Conservation (phyloP, 306 rosid species). For the Cucurbita pepo region DNA sequence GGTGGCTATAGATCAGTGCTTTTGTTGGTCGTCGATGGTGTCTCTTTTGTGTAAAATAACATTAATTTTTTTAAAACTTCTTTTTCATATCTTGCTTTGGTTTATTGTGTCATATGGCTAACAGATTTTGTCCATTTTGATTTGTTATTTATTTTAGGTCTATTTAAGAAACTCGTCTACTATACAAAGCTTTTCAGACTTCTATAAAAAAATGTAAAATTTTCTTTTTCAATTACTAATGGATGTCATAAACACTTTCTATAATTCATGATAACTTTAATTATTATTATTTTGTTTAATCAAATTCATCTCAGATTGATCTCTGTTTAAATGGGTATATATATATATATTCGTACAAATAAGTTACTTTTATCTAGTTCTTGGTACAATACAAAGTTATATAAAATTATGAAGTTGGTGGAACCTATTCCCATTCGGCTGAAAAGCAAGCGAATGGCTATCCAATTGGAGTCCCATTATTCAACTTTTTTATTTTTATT, state of each 20-base stretch:
- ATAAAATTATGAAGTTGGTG: background rate
- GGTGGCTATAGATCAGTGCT: background rate
- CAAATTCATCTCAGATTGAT: too few relatives aligned
- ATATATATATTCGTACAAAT: background rate
- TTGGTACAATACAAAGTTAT: background rate
- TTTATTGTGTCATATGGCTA: too few relatives aligned
- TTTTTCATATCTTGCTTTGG: background rate
- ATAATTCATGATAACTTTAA: too few relatives aligned
- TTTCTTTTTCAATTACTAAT: too few relatives aligned
- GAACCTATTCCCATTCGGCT: background rate
- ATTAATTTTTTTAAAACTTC: background rate
- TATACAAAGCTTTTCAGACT: too few relatives aligned
- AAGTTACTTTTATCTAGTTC: background rate
- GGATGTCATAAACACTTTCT: too few relatives aligned
- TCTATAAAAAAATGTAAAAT: too few relatives aligned
- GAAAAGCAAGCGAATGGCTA: background rate
- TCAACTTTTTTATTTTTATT: background rate
- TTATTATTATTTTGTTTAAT: too few relatives aligned
- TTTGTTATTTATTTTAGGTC: too few relatives aligned
- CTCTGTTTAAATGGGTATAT: too few relatives aligned
- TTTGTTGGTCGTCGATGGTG: background rate
- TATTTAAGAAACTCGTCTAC: too few relatives aligned
- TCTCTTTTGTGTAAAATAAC: background rate
- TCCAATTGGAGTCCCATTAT: background rate
- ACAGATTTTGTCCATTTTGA: too few relatives aligned